Evolutionary conservation across 495 filamentous ascomycete species (phyloP).

Genomic region (Elasticomyces elasticus): DNA sequence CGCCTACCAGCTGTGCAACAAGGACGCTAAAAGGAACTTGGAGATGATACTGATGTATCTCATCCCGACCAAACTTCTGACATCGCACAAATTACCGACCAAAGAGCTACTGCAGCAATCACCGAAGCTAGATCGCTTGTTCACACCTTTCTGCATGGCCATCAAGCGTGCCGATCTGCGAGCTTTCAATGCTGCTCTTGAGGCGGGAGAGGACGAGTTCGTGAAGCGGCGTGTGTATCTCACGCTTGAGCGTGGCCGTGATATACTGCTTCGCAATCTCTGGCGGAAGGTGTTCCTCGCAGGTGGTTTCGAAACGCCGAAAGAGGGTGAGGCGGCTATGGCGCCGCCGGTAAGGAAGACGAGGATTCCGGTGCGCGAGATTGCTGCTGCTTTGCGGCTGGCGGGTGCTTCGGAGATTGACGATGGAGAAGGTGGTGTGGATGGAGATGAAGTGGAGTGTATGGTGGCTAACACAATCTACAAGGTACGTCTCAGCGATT

Average conservation of each 20-base stretch:
- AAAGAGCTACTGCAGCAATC: constrained; percentile 57
- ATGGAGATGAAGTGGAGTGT: constrained; percentile 92
- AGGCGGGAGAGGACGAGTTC: constrained; percentile 72
- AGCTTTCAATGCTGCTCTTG: constrained; percentile 75
- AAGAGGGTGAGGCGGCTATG: constrained; percentile 42
- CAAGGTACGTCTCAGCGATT: constrained; percentile 52
- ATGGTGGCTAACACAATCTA: constrained; percentile 90
- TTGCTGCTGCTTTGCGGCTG: constrained; percentile 53
- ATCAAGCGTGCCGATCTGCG: constrained; percentile 74
- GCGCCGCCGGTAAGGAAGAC: constrained; percentile 49
- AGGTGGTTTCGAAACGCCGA: constrained; percentile 64
- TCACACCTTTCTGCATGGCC: constrained; percentile 61
- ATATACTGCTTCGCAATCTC: constrained; percentile 81
- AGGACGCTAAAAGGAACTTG: constrained; percentile 58
- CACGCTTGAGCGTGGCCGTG: constrained; percentile 81
- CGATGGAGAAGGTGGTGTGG: constrained; percentile 46
- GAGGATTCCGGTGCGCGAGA: constrained; percentile 70
- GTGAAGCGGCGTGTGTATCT: constrained; percentile 93
- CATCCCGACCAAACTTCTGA: constrained; percentile 82
- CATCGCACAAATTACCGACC: constrained; percentile 72
- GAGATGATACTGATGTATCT: constrained; percentile 95
- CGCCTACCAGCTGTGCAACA: constrained; percentile 68
- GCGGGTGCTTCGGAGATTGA: constrained; percentile 16
- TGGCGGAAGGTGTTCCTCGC: constrained; percentile 81
- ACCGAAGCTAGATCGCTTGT: constrained; percentile 67